A percentile compares a stretch with the other conserved stretches of the same genome.
phyloP scores from a whole-genome alignment of 257 asterid genomes.

The Schizonepeta tenuifolia region DNA sequence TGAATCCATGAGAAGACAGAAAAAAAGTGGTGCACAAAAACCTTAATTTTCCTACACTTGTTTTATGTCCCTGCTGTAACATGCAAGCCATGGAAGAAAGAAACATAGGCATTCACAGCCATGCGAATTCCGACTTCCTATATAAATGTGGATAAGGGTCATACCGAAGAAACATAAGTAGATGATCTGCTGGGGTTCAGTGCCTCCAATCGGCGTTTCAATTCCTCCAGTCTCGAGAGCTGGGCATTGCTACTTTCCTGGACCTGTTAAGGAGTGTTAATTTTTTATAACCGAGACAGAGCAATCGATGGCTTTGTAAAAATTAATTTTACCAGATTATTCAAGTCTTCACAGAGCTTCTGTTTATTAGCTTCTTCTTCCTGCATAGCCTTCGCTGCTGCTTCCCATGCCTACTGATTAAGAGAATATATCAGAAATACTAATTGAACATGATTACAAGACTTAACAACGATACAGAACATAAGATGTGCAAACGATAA shows the following conservation, averaged over 20 bases:
- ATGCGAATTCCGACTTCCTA: background rate
- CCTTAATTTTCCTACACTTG: no score
- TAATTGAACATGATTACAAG: background rate
- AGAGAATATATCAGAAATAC: conserved; percentile 14
- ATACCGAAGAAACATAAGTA: conserved; percentile 40
- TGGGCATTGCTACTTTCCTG: conserved; percentile 60
- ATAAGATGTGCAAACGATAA: background rate
- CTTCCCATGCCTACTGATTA: conserved; percentile 72
- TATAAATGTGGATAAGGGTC: conserved; percentile 30
- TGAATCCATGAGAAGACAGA: no score
- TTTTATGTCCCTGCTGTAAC: no score
- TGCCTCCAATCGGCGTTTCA: conserved; percentile 67
- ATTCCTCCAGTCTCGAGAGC: conserved; percentile 59
- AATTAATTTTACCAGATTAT: conserved; percentile 55
- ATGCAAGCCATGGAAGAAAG: no score
- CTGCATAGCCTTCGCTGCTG: conserved; percentile 59
- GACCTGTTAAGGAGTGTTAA: conserved; percentile 45
- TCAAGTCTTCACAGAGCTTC: conserved; percentile 76
- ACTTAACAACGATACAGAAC: background rate
- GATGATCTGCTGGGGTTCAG: conserved; percentile 64
- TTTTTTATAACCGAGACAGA: background rate
- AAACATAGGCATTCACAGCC: background rate
- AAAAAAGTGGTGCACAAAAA: no score
- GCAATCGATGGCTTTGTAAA: background rate
- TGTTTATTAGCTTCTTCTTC: conserved; percentile 75